A percentile compares a stretch with the other conserved stretches of the same genome.
Conservation (phyloP, 2,329 filamentous ascomycete species). For the Monilinia polystroma region DNA sequence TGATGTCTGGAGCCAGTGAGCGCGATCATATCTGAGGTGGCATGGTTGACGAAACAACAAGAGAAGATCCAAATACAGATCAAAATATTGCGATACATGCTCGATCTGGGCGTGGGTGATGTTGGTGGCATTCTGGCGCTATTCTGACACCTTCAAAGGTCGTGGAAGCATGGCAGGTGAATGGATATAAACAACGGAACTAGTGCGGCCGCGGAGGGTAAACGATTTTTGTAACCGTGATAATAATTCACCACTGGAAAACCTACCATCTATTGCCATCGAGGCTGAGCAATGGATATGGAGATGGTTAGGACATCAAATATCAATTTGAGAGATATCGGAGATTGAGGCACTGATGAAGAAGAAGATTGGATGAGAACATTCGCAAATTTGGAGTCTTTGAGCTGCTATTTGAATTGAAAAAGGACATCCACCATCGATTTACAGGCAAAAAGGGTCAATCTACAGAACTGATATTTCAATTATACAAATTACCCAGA, state of each 20-base stretch:
- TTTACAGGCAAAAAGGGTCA: neutral
- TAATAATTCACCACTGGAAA: neutral
- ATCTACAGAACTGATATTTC: neutral
- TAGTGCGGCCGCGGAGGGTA: neutral
- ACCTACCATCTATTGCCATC: neutral
- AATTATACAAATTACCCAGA: neutral
- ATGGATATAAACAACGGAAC: neutral
- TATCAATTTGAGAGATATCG: neutral
- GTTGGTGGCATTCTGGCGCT: neutral
- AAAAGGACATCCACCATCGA: too few species aligned
- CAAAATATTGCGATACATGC: constrained; percentile 2
- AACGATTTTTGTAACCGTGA: neutral
- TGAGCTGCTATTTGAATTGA: too few species aligned
- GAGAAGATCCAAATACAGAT: neutral
- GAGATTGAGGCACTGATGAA: neutral
- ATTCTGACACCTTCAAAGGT: neutral
- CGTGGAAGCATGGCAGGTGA: neutral
- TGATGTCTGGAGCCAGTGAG: neutral
- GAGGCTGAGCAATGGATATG: neutral
- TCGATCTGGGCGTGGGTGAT: neutral
- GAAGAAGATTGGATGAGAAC: neutral
- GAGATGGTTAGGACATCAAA: neutral
- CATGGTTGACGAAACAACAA: neutral
- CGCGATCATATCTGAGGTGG: neutral
- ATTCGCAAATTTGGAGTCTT: neutral